phyloP scores from a whole-genome alignment of 768 basidiomycete genomes.

The Tulasnella sp. region DNA sequence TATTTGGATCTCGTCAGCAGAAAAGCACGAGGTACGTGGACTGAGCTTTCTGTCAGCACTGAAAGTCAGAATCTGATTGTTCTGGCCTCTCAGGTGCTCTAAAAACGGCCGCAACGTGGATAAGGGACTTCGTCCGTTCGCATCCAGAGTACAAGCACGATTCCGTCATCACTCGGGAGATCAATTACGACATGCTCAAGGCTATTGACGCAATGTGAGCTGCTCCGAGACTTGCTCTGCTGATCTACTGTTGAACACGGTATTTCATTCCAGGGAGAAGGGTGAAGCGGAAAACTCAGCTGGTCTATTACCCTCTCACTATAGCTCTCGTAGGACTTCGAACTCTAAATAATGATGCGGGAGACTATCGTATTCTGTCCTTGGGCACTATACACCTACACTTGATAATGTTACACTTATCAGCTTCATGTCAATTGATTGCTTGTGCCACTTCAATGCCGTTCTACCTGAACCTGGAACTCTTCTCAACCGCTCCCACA shows the following conservation, averaged over 20 bases:
- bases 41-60: neutral
- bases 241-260: neutral
- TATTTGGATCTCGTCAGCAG: conserved; percentile 70
- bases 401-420: too few relatives aligned
- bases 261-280: neutral
- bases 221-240: neutral
- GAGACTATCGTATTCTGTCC: too few relatives aligned
- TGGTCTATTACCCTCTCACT: neutral
- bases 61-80: too few relatives aligned
- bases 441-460: too few relatives aligned
- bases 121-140: conserved; percentile 75
- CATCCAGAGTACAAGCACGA: conserved; percentile 86
- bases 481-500: too few relatives aligned
- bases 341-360: neutral
- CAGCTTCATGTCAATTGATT: too few relatives aligned
- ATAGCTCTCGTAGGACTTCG: neutral
- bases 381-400: too few relatives aligned
- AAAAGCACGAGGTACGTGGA: conserved; percentile 59
- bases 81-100: conserved; percentile 46
- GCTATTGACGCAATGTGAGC: conserved; percentile 85
- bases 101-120: conserved; percentile 83
- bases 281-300: neutral
- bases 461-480: too few relatives aligned
- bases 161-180: conserved; percentile 80
- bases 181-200: conserved; percentile 85